These are phyloP conservation scores for Mycena chlorophos DNA, from an alignment of 768 basidiomycete genomes.

Conservation along the genomic window DNA sequence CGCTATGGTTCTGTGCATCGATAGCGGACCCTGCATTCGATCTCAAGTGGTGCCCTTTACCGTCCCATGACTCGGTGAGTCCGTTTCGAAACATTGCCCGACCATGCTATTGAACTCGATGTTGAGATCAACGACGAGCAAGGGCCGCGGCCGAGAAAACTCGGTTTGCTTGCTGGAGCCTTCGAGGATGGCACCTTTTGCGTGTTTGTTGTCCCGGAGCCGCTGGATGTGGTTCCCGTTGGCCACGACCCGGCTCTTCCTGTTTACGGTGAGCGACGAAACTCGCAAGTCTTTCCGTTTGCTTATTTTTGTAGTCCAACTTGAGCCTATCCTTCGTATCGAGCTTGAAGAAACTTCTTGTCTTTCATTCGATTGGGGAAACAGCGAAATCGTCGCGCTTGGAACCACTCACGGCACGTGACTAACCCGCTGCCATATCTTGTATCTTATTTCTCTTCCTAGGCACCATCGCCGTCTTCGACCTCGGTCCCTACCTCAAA, in stretches of 20 bases:
- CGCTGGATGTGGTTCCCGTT: slow-evolving; percentile 45
- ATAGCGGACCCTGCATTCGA: slow-evolving; percentile 79
- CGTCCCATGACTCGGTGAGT: slow-evolving; percentile 63
- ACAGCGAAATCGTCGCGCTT: slow-evolving; percentile 77
- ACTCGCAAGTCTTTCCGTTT: background rate
- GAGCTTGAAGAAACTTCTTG: slow-evolving; percentile 76
- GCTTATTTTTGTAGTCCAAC: slow-evolving; percentile 43
- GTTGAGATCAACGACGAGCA: slow-evolving; percentile 15
- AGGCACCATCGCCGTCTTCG: slow-evolving; percentile 61
- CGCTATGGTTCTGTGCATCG: slow-evolving; percentile 82
- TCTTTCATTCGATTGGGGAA: slow-evolving; percentile 87
- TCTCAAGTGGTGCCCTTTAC: slow-evolving; percentile 91
- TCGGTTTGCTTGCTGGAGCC: slow-evolving; percentile 82
- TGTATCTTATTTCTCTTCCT: slow-evolving; percentile 1
- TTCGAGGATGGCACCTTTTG: slow-evolving; percentile 87
- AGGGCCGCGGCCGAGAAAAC: slow-evolving; percentile 45
- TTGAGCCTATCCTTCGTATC: slow-evolving; percentile 70
- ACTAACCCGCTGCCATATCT: background rate
- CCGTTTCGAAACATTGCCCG: background rate
- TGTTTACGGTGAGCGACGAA: slow-evolving; percentile 46
- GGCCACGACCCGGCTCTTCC: slow-evolving; percentile 35
- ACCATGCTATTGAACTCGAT: background rate
- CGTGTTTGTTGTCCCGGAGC: slow-evolving; percentile 79
- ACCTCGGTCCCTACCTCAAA: slow-evolving; percentile 49
- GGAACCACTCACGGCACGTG: slow-evolving; percentile 81